Conservation (phyloP, 140 eudicot genomes). For the Cichorium intybus region DNA sequence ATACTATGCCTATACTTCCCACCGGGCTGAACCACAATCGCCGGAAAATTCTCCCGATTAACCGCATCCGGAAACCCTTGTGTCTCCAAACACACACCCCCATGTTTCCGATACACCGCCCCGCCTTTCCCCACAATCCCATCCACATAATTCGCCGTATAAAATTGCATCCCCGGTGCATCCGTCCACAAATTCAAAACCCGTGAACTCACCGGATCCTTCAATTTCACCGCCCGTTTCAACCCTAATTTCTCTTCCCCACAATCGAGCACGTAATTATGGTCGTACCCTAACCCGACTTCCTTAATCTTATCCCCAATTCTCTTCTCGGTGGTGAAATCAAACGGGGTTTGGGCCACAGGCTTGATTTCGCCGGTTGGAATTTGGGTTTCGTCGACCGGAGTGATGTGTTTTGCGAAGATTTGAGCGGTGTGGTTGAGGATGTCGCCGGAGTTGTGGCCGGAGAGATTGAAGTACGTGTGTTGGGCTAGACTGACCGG, state of each 20-base stretch:
- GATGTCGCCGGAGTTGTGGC: constrained; percentile 70
- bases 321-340: constrained; percentile 71
- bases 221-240: constrained; percentile 71
- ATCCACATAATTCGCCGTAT: constrained; percentile 71
- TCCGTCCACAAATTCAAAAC: constrained; percentile 81
- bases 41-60: constrained; percentile 69
- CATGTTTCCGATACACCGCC: constrained; percentile 69
- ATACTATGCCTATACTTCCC: constrained; percentile 81
- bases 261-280: constrained; percentile 81
- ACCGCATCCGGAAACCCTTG: constrained; percentile 93
- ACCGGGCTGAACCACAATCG: constrained; percentile 75
- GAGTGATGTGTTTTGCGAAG: constrained; percentile 69
- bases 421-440: constrained; percentile 82
- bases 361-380: constrained; percentile 91
- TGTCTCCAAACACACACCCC: constrained; percentile 81
- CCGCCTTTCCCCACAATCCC: constrained; percentile 88
- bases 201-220: constrained; percentile 65
- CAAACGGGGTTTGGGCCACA: constrained; percentile 77
- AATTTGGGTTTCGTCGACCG: constrained; percentile 66
- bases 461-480: constrained; percentile 92
- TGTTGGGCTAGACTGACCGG: constrained; percentile 89
- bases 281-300: constrained; percentile 93
- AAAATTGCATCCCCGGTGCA: constrained; percentile 97
- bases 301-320: constrained; percentile 60
- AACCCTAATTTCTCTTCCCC: constrained; percentile 84